Percentiles rank a stretch among this genome's conserved stretches.
Conservation (phyloP, 768 basidiomycete species). For the Chalciporus pseudorubinellus region DNA sequence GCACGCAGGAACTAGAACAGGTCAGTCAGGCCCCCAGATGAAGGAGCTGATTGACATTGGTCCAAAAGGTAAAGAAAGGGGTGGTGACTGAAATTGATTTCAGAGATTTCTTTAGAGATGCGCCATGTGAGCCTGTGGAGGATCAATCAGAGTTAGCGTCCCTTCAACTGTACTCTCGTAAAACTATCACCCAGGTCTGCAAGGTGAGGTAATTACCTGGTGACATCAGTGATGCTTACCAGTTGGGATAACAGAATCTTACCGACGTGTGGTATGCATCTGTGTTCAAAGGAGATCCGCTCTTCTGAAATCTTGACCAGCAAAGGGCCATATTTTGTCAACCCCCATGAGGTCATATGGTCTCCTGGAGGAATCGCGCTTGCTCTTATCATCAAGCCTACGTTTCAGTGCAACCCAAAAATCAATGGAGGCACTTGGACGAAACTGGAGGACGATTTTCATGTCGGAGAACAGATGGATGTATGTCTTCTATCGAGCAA, state of each 20-base stretch:
- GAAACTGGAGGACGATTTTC: conserved; percentile 8
- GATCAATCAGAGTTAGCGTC: conserved; percentile 13
- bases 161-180: not conserved
- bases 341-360: conserved; percentile 21
- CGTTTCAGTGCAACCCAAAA: conserved; percentile 28
- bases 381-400: conserved; percentile 25
- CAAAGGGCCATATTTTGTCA: conserved; percentile 11
- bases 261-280: conserved; percentile 9
- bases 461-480: conserved; percentile 17
- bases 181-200: not conserved
- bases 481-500: conserved; percentile 11
- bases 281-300: not conserved
- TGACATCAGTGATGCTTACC: not conserved
- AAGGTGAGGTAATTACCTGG: conserved; percentile 15
- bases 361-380: conserved; percentile 19
- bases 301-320: conserved; percentile 2
- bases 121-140: conserved; percentile 11
- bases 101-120: conserved; percentile 1
- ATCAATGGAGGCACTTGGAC: conserved; percentile 15
- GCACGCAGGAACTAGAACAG: conserved; percentile 23
- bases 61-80: conserved; percentile 12
- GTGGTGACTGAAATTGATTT: conserved; percentile 18
- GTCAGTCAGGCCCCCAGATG: not conserved
- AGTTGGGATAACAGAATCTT: conserved; percentile 4
- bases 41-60: not conserved